Base-by-base conservation (phyloP, 75 land plant species). In the Cryptomeria japonica region DNA sequence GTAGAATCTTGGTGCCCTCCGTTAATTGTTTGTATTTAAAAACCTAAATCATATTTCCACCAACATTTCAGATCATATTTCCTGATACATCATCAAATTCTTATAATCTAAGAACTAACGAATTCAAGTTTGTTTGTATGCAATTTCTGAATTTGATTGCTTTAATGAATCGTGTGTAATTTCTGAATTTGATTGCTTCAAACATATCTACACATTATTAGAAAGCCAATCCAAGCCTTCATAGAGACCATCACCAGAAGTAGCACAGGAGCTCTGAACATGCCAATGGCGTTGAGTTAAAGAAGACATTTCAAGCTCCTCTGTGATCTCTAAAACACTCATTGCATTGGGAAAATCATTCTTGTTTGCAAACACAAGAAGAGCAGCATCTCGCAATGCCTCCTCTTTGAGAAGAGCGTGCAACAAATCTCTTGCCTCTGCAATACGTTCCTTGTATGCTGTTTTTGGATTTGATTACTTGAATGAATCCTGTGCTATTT, bases 211-310 rank as follows among this genome's bases (percentile, higher is more conserved):
- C 47, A 44, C 7, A 44, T 44, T 8, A 86, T 87, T 92, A 19
- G 92, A 93, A 8, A 93, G 90, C 95, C 95, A 93, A 82, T 93
- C 95, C 46, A 93, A 87, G 49, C 95, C 95, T 89, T 93, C 95
- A 85, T 90, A 93, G 15, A 93, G 88, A 90, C 95, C 95, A 80
- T 92, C 92, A 19, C 92, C 93, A 79, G 95, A 92, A 0, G 93
- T 91, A 46, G 94, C 94, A 87, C 93, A 91, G 44, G 82, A 80
- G 78, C 25, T 42, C 34, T 58, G 44, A 51, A 49, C 68, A 3
- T 92, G 91, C 94, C 92, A 93, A 64, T 91, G 91, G 76, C 91
- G 94, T 49, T 88, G 94, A 53, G 93, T 90, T 32, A 93, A 90
- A 34, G 90, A 88, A 51, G 90, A 91, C 37, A 93, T 91, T 22